Base-by-base conservation (phyloP, 257 asterid genomes). In the Nicotiana sylvestris region DNA sequence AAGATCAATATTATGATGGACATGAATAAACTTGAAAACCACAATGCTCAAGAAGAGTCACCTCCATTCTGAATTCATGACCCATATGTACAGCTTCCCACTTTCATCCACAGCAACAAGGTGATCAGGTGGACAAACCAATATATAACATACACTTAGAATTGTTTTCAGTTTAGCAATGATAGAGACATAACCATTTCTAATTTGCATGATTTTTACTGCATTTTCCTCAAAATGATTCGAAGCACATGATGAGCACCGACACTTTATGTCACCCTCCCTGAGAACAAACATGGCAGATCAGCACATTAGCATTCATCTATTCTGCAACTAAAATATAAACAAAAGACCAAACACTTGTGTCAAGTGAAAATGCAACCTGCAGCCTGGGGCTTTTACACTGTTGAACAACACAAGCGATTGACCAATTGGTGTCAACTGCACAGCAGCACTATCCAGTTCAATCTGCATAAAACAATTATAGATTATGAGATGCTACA, bases 61-160 rank as follows among this genome's bases (percentile, higher is more conserved):
- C 98, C 99, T 96, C 98, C 98, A 94, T 78, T 58, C 88, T 76
- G 96, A 85, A 89, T 92, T 89, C 98, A 96, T 93, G 86, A 84
- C 78, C 99, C 99, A 96, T 66, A 96, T 85, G 87, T 90, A 88
- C 84, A 93, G 92, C 87, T 88, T 92, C 86, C 98, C 99, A 79
- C 90, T 91, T 80, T 89, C 95, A 81, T 93, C 99, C 78, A 96
- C 91, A 84, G 94, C 97, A 80, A 94, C 89, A 78, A 96, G 97
- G 88, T 87, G 85, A 83, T 85, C 87, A 85, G 97, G 94, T 87
- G 83, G 92, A 87, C 97, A 94, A 78, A 94, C 97, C 84, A 96
- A 86, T 77, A 96, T 80, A 88, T 96, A 92, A 56, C 89, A 49
- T 39, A 94, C 91, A 76, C 78, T 83, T 83, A 86, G 85, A 61